Conservation (phyloP, 345 rosid species). For the Euphorbia pulcherrima region DNA sequence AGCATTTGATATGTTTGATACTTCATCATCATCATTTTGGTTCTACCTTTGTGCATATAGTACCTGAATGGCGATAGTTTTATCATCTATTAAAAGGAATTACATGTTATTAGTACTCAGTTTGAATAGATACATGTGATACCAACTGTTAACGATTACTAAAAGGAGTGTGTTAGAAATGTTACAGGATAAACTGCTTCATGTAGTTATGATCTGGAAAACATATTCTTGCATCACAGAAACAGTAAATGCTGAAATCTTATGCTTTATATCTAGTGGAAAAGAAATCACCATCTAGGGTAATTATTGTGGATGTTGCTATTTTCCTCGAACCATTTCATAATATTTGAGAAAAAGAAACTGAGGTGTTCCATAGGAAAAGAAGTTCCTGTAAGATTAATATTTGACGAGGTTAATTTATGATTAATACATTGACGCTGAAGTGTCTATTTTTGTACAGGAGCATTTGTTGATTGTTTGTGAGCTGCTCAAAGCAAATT, state of each 20-base stretch:
- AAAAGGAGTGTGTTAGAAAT: neutral
- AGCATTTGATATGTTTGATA: neutral
- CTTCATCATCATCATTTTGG: neutral
- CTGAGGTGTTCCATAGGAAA: neutral
- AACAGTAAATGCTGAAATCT: neutral
- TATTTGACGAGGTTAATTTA: neutral
- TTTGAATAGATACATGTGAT: neutral
- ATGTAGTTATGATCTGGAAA: neutral
- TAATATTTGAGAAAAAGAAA: neutral
- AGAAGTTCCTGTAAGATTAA: neutral
- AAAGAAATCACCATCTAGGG: neutral
- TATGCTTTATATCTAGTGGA: neutral
- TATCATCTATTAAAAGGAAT: neutral
- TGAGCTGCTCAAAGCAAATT: constrained; percentile 97
- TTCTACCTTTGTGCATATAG: neutral
- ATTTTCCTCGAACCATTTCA: neutral
- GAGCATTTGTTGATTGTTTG: constrained; percentile 98
- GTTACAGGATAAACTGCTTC: neutral
- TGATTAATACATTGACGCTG: neutral
- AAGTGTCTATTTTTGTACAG: constrained; percentile 37
- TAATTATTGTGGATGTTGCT: neutral
- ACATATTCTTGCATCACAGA: neutral
- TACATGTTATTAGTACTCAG: neutral
- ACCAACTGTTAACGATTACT: neutral
- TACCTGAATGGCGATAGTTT: neutral